Evolutionary conservation across 805 yeast species (phyloP).

Genomic region (Candida suzukii): DNA sequence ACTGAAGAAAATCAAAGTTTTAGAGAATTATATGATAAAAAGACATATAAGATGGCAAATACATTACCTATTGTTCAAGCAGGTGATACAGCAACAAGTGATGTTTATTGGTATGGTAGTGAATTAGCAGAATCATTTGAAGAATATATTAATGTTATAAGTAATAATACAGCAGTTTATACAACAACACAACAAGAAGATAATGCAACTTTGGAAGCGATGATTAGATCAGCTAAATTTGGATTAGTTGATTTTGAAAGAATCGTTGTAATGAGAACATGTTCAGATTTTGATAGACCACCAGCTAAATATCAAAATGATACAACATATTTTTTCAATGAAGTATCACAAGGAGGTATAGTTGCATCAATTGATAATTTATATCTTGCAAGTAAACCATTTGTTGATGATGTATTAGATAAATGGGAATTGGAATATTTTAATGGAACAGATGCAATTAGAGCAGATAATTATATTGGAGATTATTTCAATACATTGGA

Average conservation of each 20-base stretch:
- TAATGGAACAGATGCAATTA: too few relatives aligned
- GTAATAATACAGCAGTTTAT: constrained; percentile 54
- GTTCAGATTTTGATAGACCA: constrained; percentile 51
- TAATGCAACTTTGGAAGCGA: constrained; percentile 55
- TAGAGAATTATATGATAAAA: constrained; percentile 42
- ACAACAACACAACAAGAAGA: constrained; percentile 65
- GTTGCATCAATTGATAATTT: constrained; percentile 43
- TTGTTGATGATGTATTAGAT: constrained; percentile 42
- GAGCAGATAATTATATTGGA: constrained; percentile 51
- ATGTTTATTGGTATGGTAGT: constrained; percentile 52
- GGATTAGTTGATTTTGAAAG: constrained; percentile 53
- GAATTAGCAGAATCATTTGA: constrained; percentile 43
- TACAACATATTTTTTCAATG: constrained; percentile 44
- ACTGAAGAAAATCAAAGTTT: constrained; percentile 34
- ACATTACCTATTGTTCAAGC: constrained; percentile 38
- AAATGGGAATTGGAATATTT: too few relatives aligned
- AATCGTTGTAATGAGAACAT: constrained; percentile 53
- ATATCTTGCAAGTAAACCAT: constrained; percentile 45
- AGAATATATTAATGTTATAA: constrained; percentile 38
- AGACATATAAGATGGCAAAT: constrained; percentile 45
- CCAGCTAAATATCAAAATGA: constrained; percentile 37
- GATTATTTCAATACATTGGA: constrained; percentile 53
- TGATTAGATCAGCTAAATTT: constrained; percentile 44
- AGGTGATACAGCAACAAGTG: constrained; percentile 57
- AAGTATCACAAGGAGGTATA: constrained; percentile 45